Conservation (phyloP, 768 basidiomycete genomes). For the Phlegmacium glaucopus region DNA sequence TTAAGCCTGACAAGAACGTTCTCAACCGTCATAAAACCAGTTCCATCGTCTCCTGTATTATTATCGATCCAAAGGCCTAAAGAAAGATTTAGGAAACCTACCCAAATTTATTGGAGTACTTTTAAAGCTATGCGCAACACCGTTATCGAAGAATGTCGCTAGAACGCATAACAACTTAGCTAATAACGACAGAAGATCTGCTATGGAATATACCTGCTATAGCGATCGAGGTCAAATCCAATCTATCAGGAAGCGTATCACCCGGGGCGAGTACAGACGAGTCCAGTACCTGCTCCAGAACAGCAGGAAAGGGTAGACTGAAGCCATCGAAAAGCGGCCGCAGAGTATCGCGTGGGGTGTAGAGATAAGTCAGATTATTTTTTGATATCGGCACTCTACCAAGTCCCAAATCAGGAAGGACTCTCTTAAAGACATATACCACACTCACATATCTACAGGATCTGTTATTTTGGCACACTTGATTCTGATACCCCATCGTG, state of each 20-base stretch:
- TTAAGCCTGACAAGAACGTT: constrained; percentile 34
- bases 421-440: background rate
- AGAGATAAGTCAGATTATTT: constrained; percentile 25
- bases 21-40: constrained; percentile 33
- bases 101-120: constrained; percentile 27
- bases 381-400: constrained; percentile 8
- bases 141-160: constrained; percentile 34
- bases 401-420: background rate
- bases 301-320: constrained; percentile 25
- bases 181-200: background rate
- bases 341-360: constrained; percentile 31
- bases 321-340: constrained; percentile 30
- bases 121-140: constrained; percentile 26
- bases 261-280: constrained; percentile 3
- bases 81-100: constrained; percentile 2
- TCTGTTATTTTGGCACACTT: constrained; percentile 32
- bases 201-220: constrained; percentile 6
- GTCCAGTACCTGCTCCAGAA: constrained; percentile 17
- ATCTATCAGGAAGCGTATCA: constrained; percentile 3
- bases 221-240: constrained; percentile 4
- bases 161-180: background rate
- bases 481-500: constrained; percentile 38
- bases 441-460: constrained; percentile 27
- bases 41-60: constrained; percentile 23
- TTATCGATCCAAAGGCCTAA: background rate